These are phyloP conservation scores for Stygiomarasmius scandens DNA, from an alignment of 1,284 basidiomycete genomes.

Conservation along the genomic window DNA sequence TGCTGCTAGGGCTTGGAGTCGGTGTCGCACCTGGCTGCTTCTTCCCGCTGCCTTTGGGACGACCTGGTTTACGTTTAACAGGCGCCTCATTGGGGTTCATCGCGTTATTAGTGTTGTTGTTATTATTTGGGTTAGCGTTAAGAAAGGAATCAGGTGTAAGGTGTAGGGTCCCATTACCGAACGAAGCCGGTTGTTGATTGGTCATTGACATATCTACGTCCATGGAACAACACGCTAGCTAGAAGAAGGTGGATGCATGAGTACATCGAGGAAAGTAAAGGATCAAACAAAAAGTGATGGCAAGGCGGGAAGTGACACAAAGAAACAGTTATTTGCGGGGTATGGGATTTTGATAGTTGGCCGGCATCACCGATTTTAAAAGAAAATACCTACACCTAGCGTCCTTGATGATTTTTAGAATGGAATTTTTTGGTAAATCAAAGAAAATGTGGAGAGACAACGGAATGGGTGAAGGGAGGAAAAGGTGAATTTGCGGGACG, in stretches of 20 bases:
- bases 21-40: constrained; percentile 33
- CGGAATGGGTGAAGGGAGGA: too few species aligned
- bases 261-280: not conserved
- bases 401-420: too few species aligned
- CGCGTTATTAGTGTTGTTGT: not conserved
- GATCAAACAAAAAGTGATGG: not conserved
- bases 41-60: constrained; percentile 50
- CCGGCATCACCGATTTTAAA: too few species aligned
- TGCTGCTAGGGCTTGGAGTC: constrained; percentile 8
- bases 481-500: too few species aligned
- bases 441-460: too few species aligned
- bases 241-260: not conserved
- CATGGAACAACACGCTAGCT: not conserved
- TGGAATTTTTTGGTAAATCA: too few species aligned
- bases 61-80: constrained; percentile 50
- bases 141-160: not conserved
- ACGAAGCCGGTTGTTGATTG: not conserved
- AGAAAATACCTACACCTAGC: too few species aligned
- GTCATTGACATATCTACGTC: not conserved
- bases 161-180: not conserved
- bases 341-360: too few species aligned
- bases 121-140: not conserved
- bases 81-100: constrained; percentile 5
- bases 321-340: too few species aligned
- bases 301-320: too few species aligned